These are phyloP conservation scores for Aspergillus nidulans DNA, from an alignment of 495 filamentous ascomycete species.

Conservation along the genomic window DNA sequence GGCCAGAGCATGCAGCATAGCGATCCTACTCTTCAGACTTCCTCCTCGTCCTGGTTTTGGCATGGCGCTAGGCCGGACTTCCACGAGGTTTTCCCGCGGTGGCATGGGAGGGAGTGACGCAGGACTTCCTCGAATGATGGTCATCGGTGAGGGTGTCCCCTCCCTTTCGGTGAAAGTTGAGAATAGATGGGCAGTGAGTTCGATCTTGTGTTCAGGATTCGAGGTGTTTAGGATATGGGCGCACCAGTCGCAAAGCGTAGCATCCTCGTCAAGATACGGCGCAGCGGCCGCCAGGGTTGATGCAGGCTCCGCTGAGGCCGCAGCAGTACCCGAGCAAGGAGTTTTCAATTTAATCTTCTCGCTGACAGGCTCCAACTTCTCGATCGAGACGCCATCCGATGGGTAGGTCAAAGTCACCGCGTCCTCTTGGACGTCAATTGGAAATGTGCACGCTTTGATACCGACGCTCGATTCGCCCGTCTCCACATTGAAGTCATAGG, in stretches of 20 bases:
- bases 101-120: constrained; percentile 39
- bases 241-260: constrained; percentile 49
- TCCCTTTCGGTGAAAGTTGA: constrained; percentile 40
- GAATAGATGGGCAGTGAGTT: constrained; percentile 47
- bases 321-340: not conserved
- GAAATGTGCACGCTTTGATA: constrained; percentile 50
- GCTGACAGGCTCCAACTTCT: constrained; percentile 42
- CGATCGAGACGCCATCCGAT: constrained; percentile 18
- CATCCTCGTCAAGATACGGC: constrained; percentile 39
- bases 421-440: constrained; percentile 38
- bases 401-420: constrained; percentile 32
- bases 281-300: constrained; percentile 9
- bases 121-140: constrained; percentile 35
- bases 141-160: constrained; percentile 38
- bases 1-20: constrained; percentile 50
- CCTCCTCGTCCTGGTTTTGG: constrained; percentile 42
- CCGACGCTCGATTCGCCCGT: constrained; percentile 52
- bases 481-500: constrained; percentile 55
- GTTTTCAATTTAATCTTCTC: constrained; percentile 48
- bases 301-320: not conserved
- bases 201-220: constrained; percentile 50
- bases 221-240: constrained; percentile 47
- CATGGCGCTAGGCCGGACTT: constrained; percentile 40
- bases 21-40: constrained; percentile 44
- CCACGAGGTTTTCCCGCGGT: constrained; percentile 40